Conservation (phyloP, 108 stramenopile species). For the Cylindrotheca closterium region DNA sequence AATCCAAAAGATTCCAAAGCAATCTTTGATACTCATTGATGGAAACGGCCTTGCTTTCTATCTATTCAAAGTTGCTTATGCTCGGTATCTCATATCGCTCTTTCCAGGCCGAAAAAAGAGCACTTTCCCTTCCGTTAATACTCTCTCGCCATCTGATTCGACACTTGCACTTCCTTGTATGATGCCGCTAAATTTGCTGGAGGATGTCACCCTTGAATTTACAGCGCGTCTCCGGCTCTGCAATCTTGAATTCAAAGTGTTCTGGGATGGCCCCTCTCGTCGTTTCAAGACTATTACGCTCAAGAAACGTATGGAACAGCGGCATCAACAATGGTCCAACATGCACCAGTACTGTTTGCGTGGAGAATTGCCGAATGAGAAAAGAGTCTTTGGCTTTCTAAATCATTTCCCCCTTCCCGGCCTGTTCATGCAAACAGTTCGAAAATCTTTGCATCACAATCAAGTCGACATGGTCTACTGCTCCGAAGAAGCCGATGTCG, state of each 20-base stretch:
- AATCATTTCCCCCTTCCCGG: slow-evolving; percentile 42
- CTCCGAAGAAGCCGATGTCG: slow-evolving; percentile 60
- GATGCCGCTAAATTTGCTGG: slow-evolving; percentile 46
- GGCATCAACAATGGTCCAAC: slow-evolving; percentile 37
- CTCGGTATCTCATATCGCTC: slow-evolving; percentile 27
- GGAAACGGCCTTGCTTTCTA: slow-evolving; percentile 64
- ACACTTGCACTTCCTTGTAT: slow-evolving; percentile 41
- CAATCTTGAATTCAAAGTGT: slow-evolving; percentile 36
- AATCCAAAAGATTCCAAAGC: slow-evolving; percentile 19
- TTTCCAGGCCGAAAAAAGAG: slow-evolving; percentile 15
- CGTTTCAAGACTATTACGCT: slow-evolving; percentile 38
- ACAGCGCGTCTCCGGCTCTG: slow-evolving; percentile 23
- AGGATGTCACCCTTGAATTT: slow-evolving; percentile 43
- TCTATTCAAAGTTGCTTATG: slow-evolving; percentile 51
- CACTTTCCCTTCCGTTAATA: slow-evolving; percentile 5
- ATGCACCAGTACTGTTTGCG: slow-evolving; percentile 43
- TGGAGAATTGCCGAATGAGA: slow-evolving; percentile 34
- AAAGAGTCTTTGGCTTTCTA: neutral
- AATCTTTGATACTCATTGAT: slow-evolving; percentile 54
- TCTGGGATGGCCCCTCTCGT: slow-evolving; percentile 53
- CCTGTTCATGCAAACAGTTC: slow-evolving; percentile 36
- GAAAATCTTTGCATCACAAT: slow-evolving; percentile 5
- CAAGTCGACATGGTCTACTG: slow-evolving; percentile 41
- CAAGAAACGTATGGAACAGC: slow-evolving; percentile 13
- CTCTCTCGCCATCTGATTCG: slow-evolving; percentile 5